phyloP scores from a whole-genome alignment of 192 early-diverging fungal genomes.

The Rhizophagus prolifer region DNA sequence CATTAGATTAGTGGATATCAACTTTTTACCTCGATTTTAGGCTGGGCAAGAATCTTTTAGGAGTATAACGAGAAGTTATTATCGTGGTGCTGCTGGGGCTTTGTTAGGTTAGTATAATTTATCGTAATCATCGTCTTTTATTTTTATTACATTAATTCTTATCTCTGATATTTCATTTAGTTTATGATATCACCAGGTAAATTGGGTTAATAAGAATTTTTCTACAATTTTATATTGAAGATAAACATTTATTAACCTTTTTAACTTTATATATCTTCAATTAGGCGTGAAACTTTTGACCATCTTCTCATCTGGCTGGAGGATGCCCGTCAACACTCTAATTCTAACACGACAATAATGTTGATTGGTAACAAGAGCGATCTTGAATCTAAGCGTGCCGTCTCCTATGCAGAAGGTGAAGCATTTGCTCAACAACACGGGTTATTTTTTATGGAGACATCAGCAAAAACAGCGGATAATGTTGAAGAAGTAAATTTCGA shows the following conservation, averaged over 20 bases:
- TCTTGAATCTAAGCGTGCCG: conserved; percentile 75
- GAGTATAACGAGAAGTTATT: conserved; percentile 84
- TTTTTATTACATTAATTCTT: conserved; percentile 15
- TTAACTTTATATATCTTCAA: not conserved
- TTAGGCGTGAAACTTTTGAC: conserved; percentile 44
- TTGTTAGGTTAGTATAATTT: conserved; percentile 52
- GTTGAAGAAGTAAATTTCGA: conserved; percentile 61
- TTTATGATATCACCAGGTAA: conserved; percentile 83
- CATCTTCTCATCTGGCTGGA: conserved; percentile 48
- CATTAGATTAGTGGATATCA: not conserved
- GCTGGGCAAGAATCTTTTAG: conserved; percentile 86
- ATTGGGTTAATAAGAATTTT: not conserved
- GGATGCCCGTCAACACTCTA: conserved; percentile 84
- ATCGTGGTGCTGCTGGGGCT: conserved; percentile 77
- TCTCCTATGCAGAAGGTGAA: conserved; percentile 84
- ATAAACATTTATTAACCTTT: not conserved
- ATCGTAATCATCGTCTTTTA: not conserved
- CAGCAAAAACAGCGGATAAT: conserved; percentile 84
- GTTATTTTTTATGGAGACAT: conserved; percentile 89
- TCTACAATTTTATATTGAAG: not conserved
- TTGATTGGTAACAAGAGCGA: conserved; percentile 94
- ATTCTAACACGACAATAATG: conserved; percentile 85
- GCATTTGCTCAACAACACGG: conserved; percentile 83
- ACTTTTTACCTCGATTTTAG: conserved; percentile 24
- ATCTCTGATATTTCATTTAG: conserved; percentile 31